Evolutionary conservation across 768 basidiomycete genomes (phyloP).

Genomic region (Mycena galericulata): DNA sequence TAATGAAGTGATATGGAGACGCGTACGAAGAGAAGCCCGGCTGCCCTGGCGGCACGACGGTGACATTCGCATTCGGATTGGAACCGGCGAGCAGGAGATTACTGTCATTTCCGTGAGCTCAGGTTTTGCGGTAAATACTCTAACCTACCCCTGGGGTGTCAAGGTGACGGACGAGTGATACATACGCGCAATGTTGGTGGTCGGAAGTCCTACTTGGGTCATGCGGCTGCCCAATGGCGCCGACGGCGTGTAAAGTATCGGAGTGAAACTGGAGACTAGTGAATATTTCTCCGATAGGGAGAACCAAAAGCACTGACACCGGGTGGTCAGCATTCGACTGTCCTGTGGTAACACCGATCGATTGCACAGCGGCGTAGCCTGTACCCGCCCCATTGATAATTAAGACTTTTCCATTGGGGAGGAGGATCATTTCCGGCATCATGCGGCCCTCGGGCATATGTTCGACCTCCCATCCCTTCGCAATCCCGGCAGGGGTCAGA

Average conservation of each 20-base stretch:
- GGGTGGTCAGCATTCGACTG: constrained; percentile 63
- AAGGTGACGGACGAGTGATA: constrained; percentile 22
- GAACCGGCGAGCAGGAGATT: constrained; percentile 34
- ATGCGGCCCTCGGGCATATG: constrained; percentile 61
- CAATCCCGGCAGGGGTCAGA: constrained; percentile 65
- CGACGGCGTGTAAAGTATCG: constrained; percentile 56
- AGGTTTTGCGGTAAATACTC: no score
- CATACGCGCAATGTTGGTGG: constrained; percentile 26
- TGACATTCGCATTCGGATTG: constrained; percentile 29
- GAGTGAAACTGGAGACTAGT: constrained; percentile 38
- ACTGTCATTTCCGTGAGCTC: constrained; percentile 2
- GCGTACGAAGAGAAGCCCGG: constrained; percentile 35
- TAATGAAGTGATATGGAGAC: background rate
- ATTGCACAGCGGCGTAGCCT: constrained; percentile 42
- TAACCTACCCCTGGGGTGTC: constrained; percentile 28
- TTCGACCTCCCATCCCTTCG: constrained; percentile 59
- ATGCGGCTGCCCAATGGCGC: constrained; percentile 49
- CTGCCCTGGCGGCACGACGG: constrained; percentile 21
- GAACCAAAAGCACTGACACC: constrained; percentile 40
- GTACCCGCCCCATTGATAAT: constrained; percentile 63
- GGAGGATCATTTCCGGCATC: constrained; percentile 69
- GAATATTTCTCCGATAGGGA: background rate
- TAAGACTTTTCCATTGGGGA: constrained; percentile 66
- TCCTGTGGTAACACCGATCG: constrained; percentile 45
- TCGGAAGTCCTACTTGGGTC: constrained; percentile 48